phyloP scores from a whole-genome alignment of 306 rosid genomes.

The Dryas octopetala region DNA sequence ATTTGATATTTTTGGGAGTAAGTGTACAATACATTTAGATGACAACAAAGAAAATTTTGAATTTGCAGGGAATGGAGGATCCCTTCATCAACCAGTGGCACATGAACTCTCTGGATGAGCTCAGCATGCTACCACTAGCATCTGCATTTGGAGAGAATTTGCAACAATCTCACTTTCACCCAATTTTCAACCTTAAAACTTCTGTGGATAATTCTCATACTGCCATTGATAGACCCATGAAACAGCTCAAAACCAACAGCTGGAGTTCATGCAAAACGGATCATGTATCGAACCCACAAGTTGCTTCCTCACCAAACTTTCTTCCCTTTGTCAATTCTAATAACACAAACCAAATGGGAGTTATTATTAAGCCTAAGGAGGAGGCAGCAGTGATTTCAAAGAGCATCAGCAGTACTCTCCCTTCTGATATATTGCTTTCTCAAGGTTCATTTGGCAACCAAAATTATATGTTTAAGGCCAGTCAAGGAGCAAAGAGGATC shows the following conservation, averaged over 20 bases:
- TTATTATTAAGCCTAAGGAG: constrained; percentile 57
- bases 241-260: constrained; percentile 46
- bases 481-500: constrained; percentile 41
- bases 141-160: constrained; percentile 62
- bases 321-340: constrained; percentile 50
- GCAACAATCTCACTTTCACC: constrained; percentile 44
- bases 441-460: constrained; percentile 48
- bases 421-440: constrained; percentile 46
- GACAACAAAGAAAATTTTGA: not conserved
- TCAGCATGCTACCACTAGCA: constrained; percentile 42
- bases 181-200: constrained; percentile 45
- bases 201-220: constrained; percentile 35
- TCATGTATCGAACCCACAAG: constrained; percentile 40
- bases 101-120: constrained; percentile 52
- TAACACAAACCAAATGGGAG: constrained; percentile 48
- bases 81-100: constrained; percentile 62
- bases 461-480: constrained; percentile 35
- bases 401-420: constrained; percentile 24
- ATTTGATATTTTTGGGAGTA: not conserved
- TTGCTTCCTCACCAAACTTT: constrained; percentile 43
- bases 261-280: constrained; percentile 47
- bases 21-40: not conserved
- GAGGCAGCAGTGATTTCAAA: constrained; percentile 44
- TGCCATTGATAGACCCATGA: constrained; percentile 42
- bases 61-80: constrained; percentile 67